Conservation (phyloP, 2,329 filamentous ascomycete genomes). For the Pseudogymnoascus sp. region DNA sequence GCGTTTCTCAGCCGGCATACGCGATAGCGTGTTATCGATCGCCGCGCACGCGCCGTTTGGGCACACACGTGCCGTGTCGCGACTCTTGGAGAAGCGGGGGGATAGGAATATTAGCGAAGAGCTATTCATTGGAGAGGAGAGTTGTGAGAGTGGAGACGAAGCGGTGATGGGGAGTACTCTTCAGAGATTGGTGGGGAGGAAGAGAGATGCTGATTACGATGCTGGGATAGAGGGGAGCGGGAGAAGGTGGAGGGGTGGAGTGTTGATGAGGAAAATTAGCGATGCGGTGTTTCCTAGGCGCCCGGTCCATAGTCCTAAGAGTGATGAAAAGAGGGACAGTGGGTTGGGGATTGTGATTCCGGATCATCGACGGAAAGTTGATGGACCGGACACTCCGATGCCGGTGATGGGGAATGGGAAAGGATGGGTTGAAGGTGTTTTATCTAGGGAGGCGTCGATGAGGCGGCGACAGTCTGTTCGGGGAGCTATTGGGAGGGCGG, state of each 20-base stretch:
- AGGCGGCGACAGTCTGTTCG: not conserved
- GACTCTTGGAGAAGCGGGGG: not conserved
- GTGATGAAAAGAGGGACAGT: not conserved
- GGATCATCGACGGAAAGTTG: not conserved
- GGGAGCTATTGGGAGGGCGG: not conserved
- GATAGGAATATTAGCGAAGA: not conserved
- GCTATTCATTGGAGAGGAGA: not conserved
- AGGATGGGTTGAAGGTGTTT: not conserved
- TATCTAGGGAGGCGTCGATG: not conserved
- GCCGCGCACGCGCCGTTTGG: not conserved
- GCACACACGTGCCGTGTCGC: not conserved
- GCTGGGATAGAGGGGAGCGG: not conserved
- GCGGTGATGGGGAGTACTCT: not conserved
- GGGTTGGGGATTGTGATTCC: conserved; percentile 6
- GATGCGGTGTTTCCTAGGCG: not conserved
- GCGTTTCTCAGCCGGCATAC: not conserved
- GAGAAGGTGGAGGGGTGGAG: not conserved
- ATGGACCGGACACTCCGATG: not conserved
- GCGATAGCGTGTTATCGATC: not conserved
- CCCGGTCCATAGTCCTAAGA: not conserved
- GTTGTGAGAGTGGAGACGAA: not conserved
- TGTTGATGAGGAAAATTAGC: not conserved
- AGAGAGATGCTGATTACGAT: not conserved
- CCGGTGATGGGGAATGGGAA: not conserved
- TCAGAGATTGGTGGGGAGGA: not conserved